Percentiles rank a stretch among this genome's conserved stretches.
Conservation (phyloP, 2,329 filamentous ascomycete genomes). For the Zarea fungicola region DNA sequence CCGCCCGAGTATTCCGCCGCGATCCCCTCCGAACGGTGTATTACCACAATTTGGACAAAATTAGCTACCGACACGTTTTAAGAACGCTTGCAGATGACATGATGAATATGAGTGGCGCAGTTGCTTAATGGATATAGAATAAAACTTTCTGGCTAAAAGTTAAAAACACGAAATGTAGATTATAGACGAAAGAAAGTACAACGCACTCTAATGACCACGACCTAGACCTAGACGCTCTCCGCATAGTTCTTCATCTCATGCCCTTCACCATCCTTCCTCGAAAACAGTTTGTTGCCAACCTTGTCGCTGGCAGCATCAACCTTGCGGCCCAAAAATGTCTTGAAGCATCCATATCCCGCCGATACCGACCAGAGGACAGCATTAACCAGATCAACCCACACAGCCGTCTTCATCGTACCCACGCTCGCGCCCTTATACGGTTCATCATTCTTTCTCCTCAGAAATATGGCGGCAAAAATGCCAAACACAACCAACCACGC, state of each 20-base stretch:
- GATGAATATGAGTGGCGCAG: no score
- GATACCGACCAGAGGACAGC: slow-evolving; percentile 59
- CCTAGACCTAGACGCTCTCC: slow-evolving; percentile 23
- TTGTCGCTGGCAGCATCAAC: slow-evolving; percentile 33
- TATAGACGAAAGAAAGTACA: neutral
- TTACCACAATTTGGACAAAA: no score
- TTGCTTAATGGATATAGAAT: no score
- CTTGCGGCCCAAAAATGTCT: slow-evolving; percentile 37
- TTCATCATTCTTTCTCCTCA: slow-evolving; percentile 51
- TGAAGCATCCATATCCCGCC: slow-evolving; percentile 35
- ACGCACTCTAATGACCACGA: neutral
- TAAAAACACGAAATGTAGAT: neutral
- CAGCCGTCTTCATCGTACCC: slow-evolving; percentile 60
- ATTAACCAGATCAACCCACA: slow-evolving; percentile 67
- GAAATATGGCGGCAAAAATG: slow-evolving; percentile 67
- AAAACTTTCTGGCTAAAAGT: no score
- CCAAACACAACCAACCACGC: slow-evolving; percentile 65
- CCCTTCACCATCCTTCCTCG: slow-evolving; percentile 23
- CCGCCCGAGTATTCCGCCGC: no score
- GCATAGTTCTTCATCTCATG: slow-evolving; percentile 19
- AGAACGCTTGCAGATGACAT: no score
- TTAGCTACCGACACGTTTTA: no score
- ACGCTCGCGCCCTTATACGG: slow-evolving; percentile 40
- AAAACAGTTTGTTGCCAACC: slow-evolving; percentile 33
- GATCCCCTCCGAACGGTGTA: no score